Evolutionary conservation across 768 basidiomycete species (phyloP).

Genomic region (Lepiota venenata): DNA sequence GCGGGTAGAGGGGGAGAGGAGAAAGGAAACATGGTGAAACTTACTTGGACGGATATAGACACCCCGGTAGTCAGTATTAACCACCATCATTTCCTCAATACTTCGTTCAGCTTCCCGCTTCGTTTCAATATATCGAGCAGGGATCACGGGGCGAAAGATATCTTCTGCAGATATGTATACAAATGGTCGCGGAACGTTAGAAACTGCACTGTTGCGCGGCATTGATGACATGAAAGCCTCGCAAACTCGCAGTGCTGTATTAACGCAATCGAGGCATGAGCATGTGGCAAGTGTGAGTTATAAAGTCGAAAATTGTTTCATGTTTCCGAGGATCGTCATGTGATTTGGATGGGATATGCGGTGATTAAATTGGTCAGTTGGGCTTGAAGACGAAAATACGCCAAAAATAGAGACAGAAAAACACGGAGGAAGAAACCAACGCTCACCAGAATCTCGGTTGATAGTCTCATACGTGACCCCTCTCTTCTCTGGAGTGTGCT

Average conservation of each 20-base stretch:
- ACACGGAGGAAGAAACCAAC: constrained; percentile 3
- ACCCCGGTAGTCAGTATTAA: constrained; percentile 49
- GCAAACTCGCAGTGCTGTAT: constrained; percentile 68
- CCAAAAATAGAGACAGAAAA: background rate
- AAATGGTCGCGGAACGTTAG: constrained; percentile 59
- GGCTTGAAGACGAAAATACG: constrained; percentile 9
- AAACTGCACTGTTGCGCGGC: constrained; percentile 21
- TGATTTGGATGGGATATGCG: background rate
- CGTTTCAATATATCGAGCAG: constrained; percentile 85
- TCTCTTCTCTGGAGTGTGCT: constrained; percentile 22
- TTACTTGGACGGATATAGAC: constrained; percentile 89
- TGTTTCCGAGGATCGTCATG: background rate
- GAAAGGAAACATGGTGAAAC: constrained; percentile 22
- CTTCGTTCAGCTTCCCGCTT: constrained; percentile 86
- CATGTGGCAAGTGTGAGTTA: background rate
- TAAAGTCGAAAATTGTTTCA: background rate
- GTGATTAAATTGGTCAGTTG: constrained; percentile 12
- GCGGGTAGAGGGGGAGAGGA: too few relatives aligned
- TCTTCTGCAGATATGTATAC: constrained; percentile 96
- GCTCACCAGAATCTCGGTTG: constrained; percentile 88
- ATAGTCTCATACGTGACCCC: constrained; percentile 67
- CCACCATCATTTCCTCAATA: constrained; percentile 53
- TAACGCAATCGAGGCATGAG: background rate
- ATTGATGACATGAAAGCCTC: constrained; percentile 61
- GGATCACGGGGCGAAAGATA: constrained; percentile 83